These are phyloP conservation scores for Mycena sp. DNA, from an alignment of 1,284 basidiomycete species.

Conservation along the genomic window DNA sequence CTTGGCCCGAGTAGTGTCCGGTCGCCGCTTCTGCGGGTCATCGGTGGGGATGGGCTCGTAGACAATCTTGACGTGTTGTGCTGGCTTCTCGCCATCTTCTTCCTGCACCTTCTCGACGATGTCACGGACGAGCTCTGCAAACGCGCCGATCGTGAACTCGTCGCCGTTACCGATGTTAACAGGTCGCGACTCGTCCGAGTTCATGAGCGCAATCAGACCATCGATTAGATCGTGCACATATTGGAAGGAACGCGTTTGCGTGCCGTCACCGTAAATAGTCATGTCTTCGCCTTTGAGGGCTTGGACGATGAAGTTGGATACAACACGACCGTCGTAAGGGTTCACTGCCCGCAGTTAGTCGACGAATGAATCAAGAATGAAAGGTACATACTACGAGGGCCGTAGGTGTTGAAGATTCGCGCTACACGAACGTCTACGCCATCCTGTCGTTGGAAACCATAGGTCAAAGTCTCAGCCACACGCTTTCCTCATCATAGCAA, in stretches of 20 bases:
- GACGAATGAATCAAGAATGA: constrained; percentile 20
- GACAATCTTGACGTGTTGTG: constrained; percentile 75
- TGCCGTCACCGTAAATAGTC: constrained; percentile 97
- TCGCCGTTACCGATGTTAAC: constrained; percentile 95
- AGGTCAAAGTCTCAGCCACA: constrained; percentile 94
- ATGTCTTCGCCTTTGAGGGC: constrained; percentile 95
- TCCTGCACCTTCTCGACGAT: constrained; percentile 90
- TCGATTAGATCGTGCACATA: constrained; percentile 88
- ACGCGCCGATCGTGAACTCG: constrained; percentile 95
- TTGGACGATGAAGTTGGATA: constrained; percentile 98
- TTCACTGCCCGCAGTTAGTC: constrained; percentile 72
- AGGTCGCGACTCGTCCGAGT: constrained; percentile 88
- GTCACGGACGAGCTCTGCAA: constrained; percentile 88
- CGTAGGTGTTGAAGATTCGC: constrained; percentile 95
- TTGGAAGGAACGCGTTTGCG: constrained; percentile 96
- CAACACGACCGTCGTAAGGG: constrained; percentile 94
- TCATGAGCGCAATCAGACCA: constrained; percentile 92
- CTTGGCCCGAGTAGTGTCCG: constrained; percentile 93
- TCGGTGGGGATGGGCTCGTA: constrained; percentile 91
- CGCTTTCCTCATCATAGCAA: constrained; percentile 99
- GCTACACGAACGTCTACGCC: constrained; percentile 95
- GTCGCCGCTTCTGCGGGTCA: constrained; percentile 93
- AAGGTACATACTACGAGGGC: constrained; percentile 45
- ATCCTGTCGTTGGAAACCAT: constrained; percentile 94
- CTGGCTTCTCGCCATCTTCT: constrained; percentile 73